Percentiles rank a stretch among this genome's conserved stretches.
Evolutionary conservation across 1,284 basidiomycete species (phyloP).

Genomic region (Sporisorium sorghi): DNA sequence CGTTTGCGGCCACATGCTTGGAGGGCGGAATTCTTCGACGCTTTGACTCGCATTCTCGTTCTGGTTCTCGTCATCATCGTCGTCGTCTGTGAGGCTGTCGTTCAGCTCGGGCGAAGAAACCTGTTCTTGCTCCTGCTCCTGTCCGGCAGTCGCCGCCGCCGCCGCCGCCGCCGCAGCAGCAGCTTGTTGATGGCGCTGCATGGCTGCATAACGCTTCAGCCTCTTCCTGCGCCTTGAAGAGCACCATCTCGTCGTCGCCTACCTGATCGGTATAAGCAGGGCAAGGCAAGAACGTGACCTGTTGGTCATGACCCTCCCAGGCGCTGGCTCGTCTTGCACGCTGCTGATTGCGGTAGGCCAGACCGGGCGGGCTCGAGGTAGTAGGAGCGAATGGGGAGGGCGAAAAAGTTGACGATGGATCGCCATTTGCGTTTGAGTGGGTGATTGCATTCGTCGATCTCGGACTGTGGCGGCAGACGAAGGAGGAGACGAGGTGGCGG

Average conservation of each 20-base stretch:
- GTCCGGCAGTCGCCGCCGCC: too few relatives aligned
- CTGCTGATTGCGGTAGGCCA: conserved; percentile 26
- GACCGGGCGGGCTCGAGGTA: conserved; percentile 41
- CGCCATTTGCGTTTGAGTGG: conserved; percentile 49
- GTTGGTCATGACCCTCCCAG: conserved; percentile 23
- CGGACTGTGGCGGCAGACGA: conserved; percentile 7
- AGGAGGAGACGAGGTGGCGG: conserved; percentile 15
- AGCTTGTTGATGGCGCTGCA: conserved; percentile 13
- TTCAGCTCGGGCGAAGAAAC: background rate
- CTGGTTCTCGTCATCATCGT: conserved; percentile 5
- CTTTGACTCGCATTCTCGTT: background rate
- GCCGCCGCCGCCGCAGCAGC: too few relatives aligned
- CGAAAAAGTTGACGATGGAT: conserved; percentile 49
- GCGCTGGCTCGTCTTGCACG: conserved; percentile 5
- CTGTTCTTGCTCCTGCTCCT: background rate
- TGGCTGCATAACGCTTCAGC: conserved; percentile 21
- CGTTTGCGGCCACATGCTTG: background rate
- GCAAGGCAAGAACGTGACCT: conserved; percentile 20
- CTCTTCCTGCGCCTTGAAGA: conserved; percentile 49
- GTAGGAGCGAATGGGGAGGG: conserved; percentile 50
- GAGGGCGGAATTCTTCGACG: conserved; percentile 2
- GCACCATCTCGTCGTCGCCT: conserved; percentile 51
- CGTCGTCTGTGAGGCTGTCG: conserved; percentile 1
- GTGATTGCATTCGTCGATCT: conserved; percentile 9
- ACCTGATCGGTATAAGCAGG: conserved; percentile 45